Conservation (phyloP, 192 early-diverging fungal species). For the Rhizophagus sp. region DNA sequence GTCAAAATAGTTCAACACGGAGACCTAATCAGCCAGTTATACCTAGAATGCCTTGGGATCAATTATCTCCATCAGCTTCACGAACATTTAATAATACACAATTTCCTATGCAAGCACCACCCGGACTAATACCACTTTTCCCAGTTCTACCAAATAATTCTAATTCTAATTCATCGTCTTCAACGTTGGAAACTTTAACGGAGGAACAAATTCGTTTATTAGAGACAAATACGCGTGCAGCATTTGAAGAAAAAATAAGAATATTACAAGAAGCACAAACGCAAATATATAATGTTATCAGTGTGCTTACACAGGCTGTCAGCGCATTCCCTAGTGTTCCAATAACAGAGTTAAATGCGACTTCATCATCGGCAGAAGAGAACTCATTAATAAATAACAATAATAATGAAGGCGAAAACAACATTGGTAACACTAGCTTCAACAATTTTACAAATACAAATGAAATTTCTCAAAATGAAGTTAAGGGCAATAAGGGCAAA, state of each 20-base stretch:
- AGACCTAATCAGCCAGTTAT: background rate
- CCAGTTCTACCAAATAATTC: constrained; percentile 35
- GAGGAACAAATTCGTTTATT: constrained; percentile 61
- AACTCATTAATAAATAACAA: background rate
- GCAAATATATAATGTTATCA: constrained; percentile 57
- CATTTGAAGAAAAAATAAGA: constrained; percentile 64
- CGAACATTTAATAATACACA: background rate
- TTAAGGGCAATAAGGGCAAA: background rate
- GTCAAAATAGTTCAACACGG: background rate
- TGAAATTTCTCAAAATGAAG: background rate
- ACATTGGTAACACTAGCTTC: background rate
- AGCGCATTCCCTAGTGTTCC: constrained; percentile 38
- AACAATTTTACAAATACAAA: background rate
- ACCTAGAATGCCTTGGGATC: constrained; percentile 13
- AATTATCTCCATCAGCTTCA: constrained; percentile 22
- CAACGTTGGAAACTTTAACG: constrained; percentile 46
- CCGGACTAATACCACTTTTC: constrained; percentile 44
- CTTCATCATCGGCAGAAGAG: background rate
- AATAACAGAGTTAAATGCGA: background rate
- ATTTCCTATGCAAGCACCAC: constrained; percentile 23
- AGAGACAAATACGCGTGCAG: constrained; percentile 57
- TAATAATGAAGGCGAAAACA: background rate
- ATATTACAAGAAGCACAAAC: constrained; percentile 61
- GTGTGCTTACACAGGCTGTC: constrained; percentile 42
- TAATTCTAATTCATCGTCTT: constrained; percentile 23